Conservation (phyloP, 768 basidiomycete genomes). For the Russula dissimulans region DNA sequence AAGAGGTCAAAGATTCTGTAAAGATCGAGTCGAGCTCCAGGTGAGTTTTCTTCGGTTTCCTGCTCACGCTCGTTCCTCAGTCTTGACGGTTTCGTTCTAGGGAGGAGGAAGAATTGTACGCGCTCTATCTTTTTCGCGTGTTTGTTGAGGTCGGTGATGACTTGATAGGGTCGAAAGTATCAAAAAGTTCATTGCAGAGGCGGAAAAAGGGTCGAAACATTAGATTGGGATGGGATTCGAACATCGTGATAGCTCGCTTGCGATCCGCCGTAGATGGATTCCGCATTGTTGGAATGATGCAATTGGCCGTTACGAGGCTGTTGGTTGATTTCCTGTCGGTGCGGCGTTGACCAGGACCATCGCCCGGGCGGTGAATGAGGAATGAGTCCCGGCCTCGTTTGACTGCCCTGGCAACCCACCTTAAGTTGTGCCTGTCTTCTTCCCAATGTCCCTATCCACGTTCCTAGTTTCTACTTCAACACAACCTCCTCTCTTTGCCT, state of each 20-base stretch:
- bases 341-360: too few species aligned
- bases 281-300: neutral
- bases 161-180: slow-evolving; percentile 56
- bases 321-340: neutral
- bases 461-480: neutral
- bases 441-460: neutral
- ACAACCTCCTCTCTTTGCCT: neutral
- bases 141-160: slow-evolving; percentile 27
- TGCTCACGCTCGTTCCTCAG: neutral
- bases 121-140: slow-evolving; percentile 22
- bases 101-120: slow-evolving; percentile 81
- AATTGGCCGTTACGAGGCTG: neutral
- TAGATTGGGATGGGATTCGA: slow-evolving; percentile 32
- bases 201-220: slow-evolving; percentile 59
- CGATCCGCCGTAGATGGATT: neutral
- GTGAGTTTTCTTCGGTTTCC: slow-evolving; percentile 32
- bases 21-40: slow-evolving; percentile 58
- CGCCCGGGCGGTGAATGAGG: neutral
- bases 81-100: slow-evolving; percentile 30
- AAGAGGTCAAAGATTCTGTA: slow-evolving; percentile 51
- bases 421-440: neutral
- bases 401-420: neutral
- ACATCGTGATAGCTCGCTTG: neutral
- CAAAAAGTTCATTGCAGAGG: slow-evolving; percentile 69
- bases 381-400: neutral